Evolutionary conservation across 1,284 basidiomycete species (phyloP).

Genomic region (Erythrobasidium hasegawianum): DNA sequence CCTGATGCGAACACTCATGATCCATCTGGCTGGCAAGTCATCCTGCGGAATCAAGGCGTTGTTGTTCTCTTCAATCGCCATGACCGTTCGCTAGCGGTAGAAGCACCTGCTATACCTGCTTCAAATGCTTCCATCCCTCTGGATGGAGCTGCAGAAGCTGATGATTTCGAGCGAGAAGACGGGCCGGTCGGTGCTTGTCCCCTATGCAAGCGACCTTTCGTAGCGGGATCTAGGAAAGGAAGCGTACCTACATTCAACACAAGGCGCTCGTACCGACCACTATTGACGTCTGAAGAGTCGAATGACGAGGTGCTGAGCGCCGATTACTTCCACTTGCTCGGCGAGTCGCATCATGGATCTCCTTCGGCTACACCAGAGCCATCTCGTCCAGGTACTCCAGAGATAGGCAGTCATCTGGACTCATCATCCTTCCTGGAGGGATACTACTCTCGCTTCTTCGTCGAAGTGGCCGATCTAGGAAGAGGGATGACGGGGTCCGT

Average conservation of each 20-base stretch:
- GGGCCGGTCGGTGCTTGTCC: constrained; percentile 7
- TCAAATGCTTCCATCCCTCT: not conserved
- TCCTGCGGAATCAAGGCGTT: constrained; percentile 23
- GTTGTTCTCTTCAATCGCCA: constrained; percentile 31
- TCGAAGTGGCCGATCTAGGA: constrained; percentile 39
- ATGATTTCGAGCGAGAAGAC: not conserved
- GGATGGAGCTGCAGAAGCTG: not conserved
- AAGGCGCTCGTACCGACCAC: not conserved
- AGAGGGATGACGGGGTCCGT: constrained; percentile 41
- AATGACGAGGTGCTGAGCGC: constrained; percentile 13
- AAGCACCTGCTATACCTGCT: not conserved
- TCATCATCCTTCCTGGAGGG: constrained; percentile 34
- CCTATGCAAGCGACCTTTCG: constrained; percentile 22
- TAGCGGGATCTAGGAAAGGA: not conserved
- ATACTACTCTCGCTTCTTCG: constrained; percentile 43
- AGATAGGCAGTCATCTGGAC: constrained; percentile 12
- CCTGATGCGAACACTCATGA: not conserved
- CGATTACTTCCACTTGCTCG: constrained; percentile 28
- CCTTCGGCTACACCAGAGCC: constrained; percentile 12
- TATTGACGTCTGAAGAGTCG: not conserved
- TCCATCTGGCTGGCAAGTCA: constrained; percentile 26
- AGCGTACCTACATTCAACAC: not conserved
- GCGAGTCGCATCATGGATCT: constrained; percentile 15
- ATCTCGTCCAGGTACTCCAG: constrained; percentile 31
- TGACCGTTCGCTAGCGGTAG: constrained; percentile 13